Conservation (phyloP, 306 rosid species). For the Albizia julibrissin region DNA sequence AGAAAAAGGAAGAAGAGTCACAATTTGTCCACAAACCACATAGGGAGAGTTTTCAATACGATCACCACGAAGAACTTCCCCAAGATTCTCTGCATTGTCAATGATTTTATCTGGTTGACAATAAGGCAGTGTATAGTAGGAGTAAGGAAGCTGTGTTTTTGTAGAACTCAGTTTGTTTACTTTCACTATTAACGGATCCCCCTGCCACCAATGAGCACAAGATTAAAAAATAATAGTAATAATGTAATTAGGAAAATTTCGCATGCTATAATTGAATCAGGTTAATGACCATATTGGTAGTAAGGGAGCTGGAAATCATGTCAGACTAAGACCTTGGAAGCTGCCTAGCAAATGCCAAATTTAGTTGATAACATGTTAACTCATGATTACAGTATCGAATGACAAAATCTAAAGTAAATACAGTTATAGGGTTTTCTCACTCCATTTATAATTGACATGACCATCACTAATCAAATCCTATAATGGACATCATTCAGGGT, state of each 20-base stretch:
- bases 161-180: constrained; percentile 70
- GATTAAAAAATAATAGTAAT: neutral
- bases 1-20: neutral
- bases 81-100: constrained; percentile 81
- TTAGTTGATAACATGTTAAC: neutral
- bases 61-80: constrained; percentile 80
- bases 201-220: constrained; percentile 43
- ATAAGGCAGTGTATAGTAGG: constrained; percentile 65
- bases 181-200: constrained; percentile 58
- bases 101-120: constrained; percentile 57
- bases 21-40: constrained; percentile 40
- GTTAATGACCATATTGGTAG: neutral
- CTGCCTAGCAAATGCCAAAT: neutral
- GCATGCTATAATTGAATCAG: neutral
- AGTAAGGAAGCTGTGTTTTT: constrained; percentile 71
- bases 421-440: neutral
- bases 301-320: neutral
- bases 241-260: neutral
- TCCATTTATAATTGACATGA: neutral
- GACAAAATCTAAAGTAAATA: neutral
- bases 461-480: constrained; percentile 15
- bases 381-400: neutral
- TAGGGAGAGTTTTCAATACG: constrained; percentile 74
- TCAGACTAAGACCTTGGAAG: neutral
- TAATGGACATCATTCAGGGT: neutral